Conservation (phyloP, 345 rosid genomes). For the Angophora floribunda region DNA sequence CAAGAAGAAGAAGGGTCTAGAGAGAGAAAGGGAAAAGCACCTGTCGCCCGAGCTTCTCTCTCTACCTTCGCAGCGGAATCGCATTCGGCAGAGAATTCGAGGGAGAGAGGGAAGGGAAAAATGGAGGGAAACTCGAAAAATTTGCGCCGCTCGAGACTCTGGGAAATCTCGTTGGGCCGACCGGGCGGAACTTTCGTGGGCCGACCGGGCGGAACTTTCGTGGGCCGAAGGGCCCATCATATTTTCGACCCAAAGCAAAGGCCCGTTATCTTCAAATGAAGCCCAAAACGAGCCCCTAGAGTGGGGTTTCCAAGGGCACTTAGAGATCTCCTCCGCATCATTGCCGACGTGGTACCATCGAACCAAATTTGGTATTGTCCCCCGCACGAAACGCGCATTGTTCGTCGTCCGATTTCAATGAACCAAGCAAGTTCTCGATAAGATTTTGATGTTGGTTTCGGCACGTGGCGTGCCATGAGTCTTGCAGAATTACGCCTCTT, state of each 20-base stretch:
- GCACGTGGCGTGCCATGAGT: neutral
- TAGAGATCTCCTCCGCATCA: neutral
- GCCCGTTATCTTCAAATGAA: neutral
- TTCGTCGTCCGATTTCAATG: neutral
- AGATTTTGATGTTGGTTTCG: neutral
- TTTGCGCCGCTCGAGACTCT: neutral
- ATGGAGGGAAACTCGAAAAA: constrained; percentile 1
- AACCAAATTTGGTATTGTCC: neutral
- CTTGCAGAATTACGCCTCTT: neutral
- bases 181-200: neutral
- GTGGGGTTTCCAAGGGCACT: neutral
- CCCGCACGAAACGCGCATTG: neutral
- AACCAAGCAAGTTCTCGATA: neutral
- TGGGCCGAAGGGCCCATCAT: neutral
- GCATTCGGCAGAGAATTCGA: neutral
- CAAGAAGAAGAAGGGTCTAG: neutral
- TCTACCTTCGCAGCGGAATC: neutral
- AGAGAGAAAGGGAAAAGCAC: neutral
- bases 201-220: neutral
- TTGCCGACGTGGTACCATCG: neutral
- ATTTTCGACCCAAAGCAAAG: neutral
- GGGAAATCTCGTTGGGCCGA: neutral
- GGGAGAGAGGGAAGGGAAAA: neutral
- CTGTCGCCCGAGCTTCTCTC: neutral
- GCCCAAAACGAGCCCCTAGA: neutral